Evolutionary conservation across 1,139 yeast species (phyloP).

Genomic region (Suhomyces bribrorum): DNA sequence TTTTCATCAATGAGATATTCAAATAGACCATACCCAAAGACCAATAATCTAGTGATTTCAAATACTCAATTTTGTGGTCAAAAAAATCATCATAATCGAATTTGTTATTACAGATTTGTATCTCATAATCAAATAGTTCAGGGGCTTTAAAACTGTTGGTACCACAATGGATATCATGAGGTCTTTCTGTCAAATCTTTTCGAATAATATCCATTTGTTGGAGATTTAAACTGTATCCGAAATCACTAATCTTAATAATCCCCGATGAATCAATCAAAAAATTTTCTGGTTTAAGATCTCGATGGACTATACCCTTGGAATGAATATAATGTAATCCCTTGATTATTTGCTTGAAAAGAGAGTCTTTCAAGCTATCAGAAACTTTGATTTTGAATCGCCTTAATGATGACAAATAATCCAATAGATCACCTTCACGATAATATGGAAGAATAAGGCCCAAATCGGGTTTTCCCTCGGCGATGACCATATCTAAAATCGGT

Average conservation of each 20-base stretch:
- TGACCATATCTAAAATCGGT: conserved; percentile 29
- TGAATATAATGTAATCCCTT: conserved; percentile 51
- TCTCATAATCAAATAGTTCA: conserved; percentile 42
- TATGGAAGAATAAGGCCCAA: conserved; percentile 40
- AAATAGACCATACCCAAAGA: conserved; percentile 53
- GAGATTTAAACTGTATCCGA: conserved; percentile 50
- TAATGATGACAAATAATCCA: conserved; percentile 40
- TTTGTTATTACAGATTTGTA: conserved; percentile 11
- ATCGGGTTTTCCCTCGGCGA: conserved; percentile 19
- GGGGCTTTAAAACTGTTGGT: conserved; percentile 60
- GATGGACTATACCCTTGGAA: conserved; percentile 43
- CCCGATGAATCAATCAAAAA: conserved; percentile 49
- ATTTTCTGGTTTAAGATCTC: conserved; percentile 61
- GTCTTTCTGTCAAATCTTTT: conserved; percentile 21
- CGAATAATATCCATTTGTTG: conserved; percentile 17
- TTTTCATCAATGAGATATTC: conserved; percentile 43
- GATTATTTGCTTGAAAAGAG: conserved; percentile 49
- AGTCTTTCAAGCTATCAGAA: conserved; percentile 41
- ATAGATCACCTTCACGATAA: conserved; percentile 49
- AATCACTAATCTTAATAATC: conserved; percentile 49
- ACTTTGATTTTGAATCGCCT: conserved; percentile 35
- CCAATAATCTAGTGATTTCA: conserved; percentile 49
- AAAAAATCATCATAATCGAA: conserved; percentile 10
- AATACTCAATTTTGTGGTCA: conserved; percentile 6
- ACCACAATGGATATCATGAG: conserved; percentile 41